Conservation (phyloP, 345 rosid species). For the Psidium friedrichsthalianum region DNA sequence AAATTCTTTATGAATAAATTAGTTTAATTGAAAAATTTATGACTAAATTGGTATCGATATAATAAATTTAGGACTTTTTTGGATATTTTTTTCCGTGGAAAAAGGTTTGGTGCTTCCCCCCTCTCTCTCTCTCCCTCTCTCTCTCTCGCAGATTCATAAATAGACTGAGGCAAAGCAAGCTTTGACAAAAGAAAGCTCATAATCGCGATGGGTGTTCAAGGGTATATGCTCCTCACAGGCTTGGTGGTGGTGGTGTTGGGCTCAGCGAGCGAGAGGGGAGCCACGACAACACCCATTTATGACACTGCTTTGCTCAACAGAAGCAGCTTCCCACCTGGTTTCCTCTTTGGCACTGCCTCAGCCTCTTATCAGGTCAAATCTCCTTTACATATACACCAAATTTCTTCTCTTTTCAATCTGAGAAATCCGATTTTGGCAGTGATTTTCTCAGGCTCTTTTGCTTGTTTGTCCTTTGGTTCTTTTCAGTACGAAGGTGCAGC, state of each 20-base stretch:
- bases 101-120: too few species aligned
- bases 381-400: background rate
- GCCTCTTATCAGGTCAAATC: conserved; percentile 23
- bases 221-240: background rate
- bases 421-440: background rate
- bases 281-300: background rate
- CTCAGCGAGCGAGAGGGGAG: background rate
- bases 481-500: conserved; percentile 18
- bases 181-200: background rate
- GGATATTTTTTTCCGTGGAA: too few species aligned
- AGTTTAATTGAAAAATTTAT: too few species aligned
- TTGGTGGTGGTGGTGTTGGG: background rate
- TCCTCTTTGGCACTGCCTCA: conserved; percentile 38
- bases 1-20: too few species aligned
- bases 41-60: too few species aligned
- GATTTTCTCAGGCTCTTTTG: background rate
- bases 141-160: too few species aligned
- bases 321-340: conserved; percentile 19
- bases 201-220: background rate
- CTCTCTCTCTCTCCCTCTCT: too few species aligned
- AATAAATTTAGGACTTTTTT: too few species aligned
- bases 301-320: conserved; percentile 5
- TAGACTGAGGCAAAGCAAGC: background rate
- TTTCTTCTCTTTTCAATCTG: background rate
- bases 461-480: background rate